Percentiles rank a stretch among this genome's conserved stretches.
These are phyloP conservation scores for Starmera quercuum DNA, from an alignment of 805 yeast species.

Conservation along the genomic window DNA sequence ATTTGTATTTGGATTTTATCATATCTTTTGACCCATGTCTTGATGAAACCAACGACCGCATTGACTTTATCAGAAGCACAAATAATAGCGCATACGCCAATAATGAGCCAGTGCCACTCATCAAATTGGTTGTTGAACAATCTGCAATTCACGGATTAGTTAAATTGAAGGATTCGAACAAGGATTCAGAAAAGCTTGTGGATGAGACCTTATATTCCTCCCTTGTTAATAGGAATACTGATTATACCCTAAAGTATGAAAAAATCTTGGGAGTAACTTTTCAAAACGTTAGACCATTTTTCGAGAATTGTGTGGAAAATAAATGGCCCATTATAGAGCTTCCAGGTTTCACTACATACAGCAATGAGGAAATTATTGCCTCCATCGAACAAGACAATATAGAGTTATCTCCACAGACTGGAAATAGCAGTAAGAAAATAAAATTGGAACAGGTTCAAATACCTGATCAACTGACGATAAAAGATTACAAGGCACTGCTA, in stretches of 20 bases:
- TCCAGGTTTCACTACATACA: constrained; percentile 9
- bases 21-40: constrained; percentile 41
- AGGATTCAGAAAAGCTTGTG: constrained; percentile 10
- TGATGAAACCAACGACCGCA: constrained; percentile 22
- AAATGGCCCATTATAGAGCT: constrained; percentile 6
- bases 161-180: constrained; percentile 5
- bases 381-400: constrained; percentile 14
- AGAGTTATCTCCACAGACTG: constrained; percentile 8
- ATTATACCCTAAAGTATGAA: constrained; percentile 9
- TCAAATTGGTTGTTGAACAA: constrained; percentile 36
- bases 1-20: constrained; percentile 32
- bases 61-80: constrained; percentile 17
- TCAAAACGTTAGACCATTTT: constrained; percentile 5
- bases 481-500: constrained; percentile 28
- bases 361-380: constrained; percentile 10
- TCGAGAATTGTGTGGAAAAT: constrained; percentile 3
- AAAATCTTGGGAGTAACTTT: constrained; percentile 9
- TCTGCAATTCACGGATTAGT: constrained; percentile 38
- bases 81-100: constrained; percentile 8
- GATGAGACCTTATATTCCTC: constrained; percentile 20
- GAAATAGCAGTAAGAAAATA: constrained; percentile 10
- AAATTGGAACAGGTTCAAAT: constrained; percentile 8
- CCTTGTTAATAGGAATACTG: constrained; percentile 12
- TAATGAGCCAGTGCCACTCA: constrained; percentile 28
- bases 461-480: constrained; percentile 17